These are phyloP conservation scores for Funneliformis geosporum DNA, from an alignment of 192 early-diverging fungal genomes.

Conservation along the genomic window DNA sequence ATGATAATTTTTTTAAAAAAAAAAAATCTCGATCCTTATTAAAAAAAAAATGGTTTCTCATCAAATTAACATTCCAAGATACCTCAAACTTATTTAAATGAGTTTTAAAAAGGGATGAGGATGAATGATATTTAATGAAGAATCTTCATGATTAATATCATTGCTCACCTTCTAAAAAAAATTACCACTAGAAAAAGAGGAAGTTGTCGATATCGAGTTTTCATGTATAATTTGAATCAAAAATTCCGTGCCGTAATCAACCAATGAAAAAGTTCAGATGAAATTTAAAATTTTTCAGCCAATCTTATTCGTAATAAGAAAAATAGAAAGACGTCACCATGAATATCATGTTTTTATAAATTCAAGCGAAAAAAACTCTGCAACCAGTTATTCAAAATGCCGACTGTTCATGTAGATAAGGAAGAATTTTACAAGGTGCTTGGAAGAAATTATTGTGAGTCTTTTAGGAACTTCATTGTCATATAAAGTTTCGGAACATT, in stretches of 20 bases:
- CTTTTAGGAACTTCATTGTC: background rate
- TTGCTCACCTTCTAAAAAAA: background rate
- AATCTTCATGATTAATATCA: background rate
- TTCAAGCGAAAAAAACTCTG: no score
- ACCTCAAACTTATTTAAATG: background rate
- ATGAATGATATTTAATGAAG: no score
- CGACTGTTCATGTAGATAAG: slow-evolving; percentile 85
- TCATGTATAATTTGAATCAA: no score
- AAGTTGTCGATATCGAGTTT: no score
- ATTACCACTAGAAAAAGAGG: no score
- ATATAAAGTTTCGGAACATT: no score
- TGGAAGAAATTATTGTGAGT: slow-evolving; percentile 47
- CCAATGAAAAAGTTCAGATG: no score
- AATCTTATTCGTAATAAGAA: no score
- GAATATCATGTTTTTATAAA: no score
- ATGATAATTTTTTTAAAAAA: background rate
- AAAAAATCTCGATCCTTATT: background rate
- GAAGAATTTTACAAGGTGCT: slow-evolving; percentile 82
- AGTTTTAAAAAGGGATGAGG: background rate
- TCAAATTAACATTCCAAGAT: background rate
- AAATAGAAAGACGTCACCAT: no score
- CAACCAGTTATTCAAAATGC: background rate
- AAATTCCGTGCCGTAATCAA: no score
- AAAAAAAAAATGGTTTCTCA: background rate
- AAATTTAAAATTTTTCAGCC: no score